A percentile compares a stretch with the other conserved stretches of the same genome.
These are phyloP conservation scores for Ambispora gerdemannii DNA, from an alignment of 192 early-diverging fungal genomes.

Conservation along the genomic window DNA sequence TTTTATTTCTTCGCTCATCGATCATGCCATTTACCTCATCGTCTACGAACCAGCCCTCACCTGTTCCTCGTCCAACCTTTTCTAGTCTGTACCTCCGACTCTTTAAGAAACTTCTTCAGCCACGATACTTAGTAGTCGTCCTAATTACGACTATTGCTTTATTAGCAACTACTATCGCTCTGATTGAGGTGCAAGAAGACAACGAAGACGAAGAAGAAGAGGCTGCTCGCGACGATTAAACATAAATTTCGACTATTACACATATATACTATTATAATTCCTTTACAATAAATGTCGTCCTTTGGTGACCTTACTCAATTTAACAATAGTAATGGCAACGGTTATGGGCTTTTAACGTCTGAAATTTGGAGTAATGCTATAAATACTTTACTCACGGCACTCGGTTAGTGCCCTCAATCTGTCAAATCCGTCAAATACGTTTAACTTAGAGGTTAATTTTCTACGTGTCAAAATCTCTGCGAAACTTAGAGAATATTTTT, in stretches of 20 bases:
- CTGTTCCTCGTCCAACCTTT: constrained; percentile 3
- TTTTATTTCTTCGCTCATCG: too few species aligned
- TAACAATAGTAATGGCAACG: not conserved
- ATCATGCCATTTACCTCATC: too few species aligned
- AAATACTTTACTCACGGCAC: constrained; percentile 19
- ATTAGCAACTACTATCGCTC: constrained; percentile 3
- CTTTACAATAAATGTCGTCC: too few species aligned
- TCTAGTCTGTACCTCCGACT: constrained; percentile 8
- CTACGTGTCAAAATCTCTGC: too few species aligned
- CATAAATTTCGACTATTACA: not conserved
- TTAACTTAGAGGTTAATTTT: too few species aligned
- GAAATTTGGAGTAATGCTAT: constrained; percentile 22
- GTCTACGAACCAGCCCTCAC: too few species aligned
- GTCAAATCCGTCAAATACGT: too few species aligned
- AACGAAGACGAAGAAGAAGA: constrained; percentile 9
- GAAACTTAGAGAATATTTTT: constrained; percentile 5
- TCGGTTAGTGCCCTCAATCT: too few species aligned
- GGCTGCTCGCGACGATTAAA: constrained; percentile 5
- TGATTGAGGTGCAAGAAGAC: constrained; percentile 22
- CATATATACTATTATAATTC: not conserved
- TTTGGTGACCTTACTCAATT: not conserved
- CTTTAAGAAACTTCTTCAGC: constrained; percentile 19
- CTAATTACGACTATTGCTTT: constrained; percentile 4
- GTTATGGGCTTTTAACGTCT: not conserved
- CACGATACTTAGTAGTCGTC: constrained; percentile 14